These are phyloP conservation scores for Diaporthe sp. DNA, from an alignment of 2,329 filamentous ascomycete species.

Conservation along the genomic window DNA sequence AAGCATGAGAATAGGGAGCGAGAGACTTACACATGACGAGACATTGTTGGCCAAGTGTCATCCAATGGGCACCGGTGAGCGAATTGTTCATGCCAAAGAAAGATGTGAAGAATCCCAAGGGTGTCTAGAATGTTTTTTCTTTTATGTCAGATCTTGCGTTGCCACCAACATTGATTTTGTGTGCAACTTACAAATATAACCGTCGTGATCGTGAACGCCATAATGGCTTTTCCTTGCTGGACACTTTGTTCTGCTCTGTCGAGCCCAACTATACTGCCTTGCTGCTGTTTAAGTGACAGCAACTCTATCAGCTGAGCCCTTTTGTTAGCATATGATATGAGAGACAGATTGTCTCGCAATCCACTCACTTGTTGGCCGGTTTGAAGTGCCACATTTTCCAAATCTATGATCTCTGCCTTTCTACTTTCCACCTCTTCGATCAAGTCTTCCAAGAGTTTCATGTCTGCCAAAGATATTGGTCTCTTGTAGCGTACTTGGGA, in stretches of 20 bases:
- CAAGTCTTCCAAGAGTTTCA: slow-evolving; percentile 20
- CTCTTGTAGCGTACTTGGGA: fast-evolving
- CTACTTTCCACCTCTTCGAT: slow-evolving; percentile 18
- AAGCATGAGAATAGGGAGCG: not conserved
- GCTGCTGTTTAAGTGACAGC: slow-evolving; percentile 36
- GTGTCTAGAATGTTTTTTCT: not conserved
- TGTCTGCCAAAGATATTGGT: not conserved
- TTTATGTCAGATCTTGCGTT: not conserved
- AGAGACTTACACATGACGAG: slow-evolving; percentile 16
- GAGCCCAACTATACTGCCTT: slow-evolving; percentile 24
- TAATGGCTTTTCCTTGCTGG: slow-evolving; percentile 9
- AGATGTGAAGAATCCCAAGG: slow-evolving; percentile 34
- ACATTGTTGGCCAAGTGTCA: slow-evolving; percentile 9
- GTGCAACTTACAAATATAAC: slow-evolving; percentile 46
- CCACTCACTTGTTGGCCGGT: slow-evolving; percentile 24
- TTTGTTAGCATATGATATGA: not conserved
- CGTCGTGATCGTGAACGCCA: slow-evolving; percentile 35
- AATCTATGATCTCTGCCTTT: slow-evolving; percentile 18
- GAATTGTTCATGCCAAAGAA: slow-evolving; percentile 38
- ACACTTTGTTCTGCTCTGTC: not conserved
- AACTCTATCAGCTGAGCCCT: slow-evolving; percentile 18
- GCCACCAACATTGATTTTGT: fast-evolving
- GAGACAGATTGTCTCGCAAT: not conserved
- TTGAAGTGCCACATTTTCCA: slow-evolving; percentile 21
- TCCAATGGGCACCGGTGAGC: slow-evolving; percentile 8